Conservation (phyloP, 1,284 basidiomycete genomes). For the Leccinum griseonigrum region DNA sequence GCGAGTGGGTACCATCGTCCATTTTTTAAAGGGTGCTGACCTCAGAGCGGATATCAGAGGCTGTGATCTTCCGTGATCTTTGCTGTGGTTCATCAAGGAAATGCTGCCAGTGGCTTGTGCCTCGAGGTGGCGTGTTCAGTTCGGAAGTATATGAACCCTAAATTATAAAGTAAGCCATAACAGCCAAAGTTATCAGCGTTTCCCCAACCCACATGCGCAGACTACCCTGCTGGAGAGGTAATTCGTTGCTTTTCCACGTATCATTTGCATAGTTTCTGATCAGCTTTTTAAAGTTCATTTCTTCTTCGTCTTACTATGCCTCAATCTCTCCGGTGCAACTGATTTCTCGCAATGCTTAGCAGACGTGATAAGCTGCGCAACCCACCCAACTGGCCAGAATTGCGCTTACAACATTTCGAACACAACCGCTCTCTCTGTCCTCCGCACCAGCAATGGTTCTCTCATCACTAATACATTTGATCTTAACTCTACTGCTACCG, state of each 20-base stretch:
- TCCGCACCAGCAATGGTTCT: slow-evolving; percentile 13
- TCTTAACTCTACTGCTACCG: not conserved
- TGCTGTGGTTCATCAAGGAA: not conserved
- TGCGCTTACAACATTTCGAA: slow-evolving; percentile 14
- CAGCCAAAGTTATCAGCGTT: not conserved
- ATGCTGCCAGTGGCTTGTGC: not conserved
- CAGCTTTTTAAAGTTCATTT: slow-evolving; percentile 2
- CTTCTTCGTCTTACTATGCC: slow-evolving; percentile 4
- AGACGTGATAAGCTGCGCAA: slow-evolving; percentile 12
- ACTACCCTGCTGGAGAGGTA: slow-evolving; percentile 10
- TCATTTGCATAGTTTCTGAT: slow-evolving; percentile 1
- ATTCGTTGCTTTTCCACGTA: no score
- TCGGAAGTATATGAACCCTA: not conserved
- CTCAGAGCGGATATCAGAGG: not conserved
- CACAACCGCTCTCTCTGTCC: slow-evolving; percentile 13
- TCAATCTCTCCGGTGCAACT: not conserved
- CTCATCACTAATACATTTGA: not conserved
- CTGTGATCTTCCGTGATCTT: not conserved
- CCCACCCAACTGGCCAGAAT: not conserved
- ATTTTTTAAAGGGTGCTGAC: not conserved
- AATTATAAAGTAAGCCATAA: not conserved
- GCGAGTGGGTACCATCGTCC: not conserved
- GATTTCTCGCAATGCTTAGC: slow-evolving; percentile 12
- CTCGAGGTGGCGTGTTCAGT: not conserved
- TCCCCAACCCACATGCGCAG: not conserved